Base-by-base conservation (phyloP, 306 rosid species). In the Sophora flavescens region DNA sequence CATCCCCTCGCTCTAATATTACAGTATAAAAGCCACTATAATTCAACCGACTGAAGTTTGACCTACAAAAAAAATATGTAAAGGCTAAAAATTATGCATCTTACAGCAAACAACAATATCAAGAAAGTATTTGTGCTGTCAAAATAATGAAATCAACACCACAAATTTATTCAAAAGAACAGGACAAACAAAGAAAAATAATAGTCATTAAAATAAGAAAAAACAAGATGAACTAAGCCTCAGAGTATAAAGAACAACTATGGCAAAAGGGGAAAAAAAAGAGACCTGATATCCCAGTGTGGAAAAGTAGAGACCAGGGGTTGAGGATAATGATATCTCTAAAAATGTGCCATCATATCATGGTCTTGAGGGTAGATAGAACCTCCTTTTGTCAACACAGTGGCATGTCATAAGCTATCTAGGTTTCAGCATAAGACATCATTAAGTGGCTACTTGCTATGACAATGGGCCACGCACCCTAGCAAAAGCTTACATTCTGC, bases 1-100 rank as follows among this genome's bases (percentile, higher is more conserved):
- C 97, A 85, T 92, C 97, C 38, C 97, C 97, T 84, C 87, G 84
- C 83, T 92, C 97, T 86, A 92, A 82, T 73, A 92, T 82, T 59
- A 86, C 97, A 58, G 97, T 79, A 73, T 89, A 92, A 83, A 92
- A 92, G 82, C 93, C 96, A 82, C 83, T 74, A 59, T 85, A 92
- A 68, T 87, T 92, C 78, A 92, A 80, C 70, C 97, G 84, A 82
- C 80, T 85, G 75, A 92, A 92, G 87, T 92, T 92, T 61, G 97
- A 92, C 76, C 97, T 92, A 83, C 17, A 83, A 84, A 44, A 44
- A 66, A 28, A 63, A 17, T 10, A 36, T 30, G 63, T 51, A 30
- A 67, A 54, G 75, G 33, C 17, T 17, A 38, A 22, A 63, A 62
- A 51, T 26, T 14, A 68, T 26, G 75, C n/a, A 73, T 33, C 69